These are phyloP conservation scores for Hura crepitans DNA, from an alignment of 441 rosid genomes.

Conservation along the genomic window DNA sequence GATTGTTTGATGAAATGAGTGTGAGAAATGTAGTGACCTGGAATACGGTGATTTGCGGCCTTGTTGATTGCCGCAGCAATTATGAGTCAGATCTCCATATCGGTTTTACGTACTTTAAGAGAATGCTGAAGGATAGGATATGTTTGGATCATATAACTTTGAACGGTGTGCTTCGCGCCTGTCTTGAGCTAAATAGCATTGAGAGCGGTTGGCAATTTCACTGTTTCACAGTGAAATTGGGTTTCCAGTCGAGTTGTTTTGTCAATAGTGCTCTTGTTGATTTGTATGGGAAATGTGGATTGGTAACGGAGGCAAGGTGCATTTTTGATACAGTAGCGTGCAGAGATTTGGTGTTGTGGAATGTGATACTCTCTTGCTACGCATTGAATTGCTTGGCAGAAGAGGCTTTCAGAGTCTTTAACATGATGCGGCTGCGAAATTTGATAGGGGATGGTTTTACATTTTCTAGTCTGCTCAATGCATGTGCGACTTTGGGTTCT, in stretches of 20 bases:
- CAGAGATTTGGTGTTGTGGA: slow-evolving; percentile 58
- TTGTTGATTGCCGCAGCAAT: slow-evolving; percentile 18
- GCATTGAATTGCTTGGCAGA: slow-evolving; percentile 39
- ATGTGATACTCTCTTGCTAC: slow-evolving; percentile 53
- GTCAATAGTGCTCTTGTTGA: slow-evolving; percentile 44
- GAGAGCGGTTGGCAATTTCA: slow-evolving; percentile 50
- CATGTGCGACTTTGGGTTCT: slow-evolving; percentile 34
- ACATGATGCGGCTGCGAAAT: slow-evolving; percentile 36
- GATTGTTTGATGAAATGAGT: slow-evolving; percentile 62
- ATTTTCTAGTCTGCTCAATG: slow-evolving; percentile 54
- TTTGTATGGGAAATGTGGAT: slow-evolving; percentile 64
- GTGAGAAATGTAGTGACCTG: slow-evolving; percentile 52
- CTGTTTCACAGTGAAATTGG: slow-evolving; percentile 44
- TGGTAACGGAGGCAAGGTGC: slow-evolving; percentile 38
- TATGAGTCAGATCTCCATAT: slow-evolving; percentile 12
- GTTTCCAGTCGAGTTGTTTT: slow-evolving; percentile 38
- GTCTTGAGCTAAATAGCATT: slow-evolving; percentile 33
- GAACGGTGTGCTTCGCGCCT: slow-evolving; percentile 47
- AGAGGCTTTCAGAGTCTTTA: slow-evolving; percentile 42
- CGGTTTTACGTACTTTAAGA: slow-evolving; percentile 36
- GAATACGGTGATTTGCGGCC: slow-evolving; percentile 57
- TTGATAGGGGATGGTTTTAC: slow-evolving; percentile 42
- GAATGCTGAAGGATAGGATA: slow-evolving; percentile 38
- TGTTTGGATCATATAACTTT: slow-evolving; percentile 47
- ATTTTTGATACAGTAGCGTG: slow-evolving; percentile 37